phyloP scores from a whole-genome alignment of 805 yeast species.

The Myxozyma monticola region DNA sequence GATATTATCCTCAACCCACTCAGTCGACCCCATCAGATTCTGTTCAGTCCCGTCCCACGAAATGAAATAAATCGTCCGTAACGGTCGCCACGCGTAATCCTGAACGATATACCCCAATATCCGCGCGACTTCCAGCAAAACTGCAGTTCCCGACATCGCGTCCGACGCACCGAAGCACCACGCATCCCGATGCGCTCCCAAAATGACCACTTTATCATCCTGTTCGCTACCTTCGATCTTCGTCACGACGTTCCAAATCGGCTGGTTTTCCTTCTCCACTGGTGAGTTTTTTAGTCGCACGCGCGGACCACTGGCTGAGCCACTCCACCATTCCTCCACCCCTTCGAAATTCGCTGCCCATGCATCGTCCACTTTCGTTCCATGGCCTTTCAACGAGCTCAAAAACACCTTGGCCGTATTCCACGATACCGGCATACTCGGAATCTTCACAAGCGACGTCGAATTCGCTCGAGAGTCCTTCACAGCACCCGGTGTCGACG shows the following conservation, averaged over 20 bases:
- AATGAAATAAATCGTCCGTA: slow-evolving; percentile 64
- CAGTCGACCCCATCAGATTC: slow-evolving; percentile 74
- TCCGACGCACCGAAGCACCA: slow-evolving; percentile 84
- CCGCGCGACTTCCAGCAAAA: slow-evolving; percentile 61
- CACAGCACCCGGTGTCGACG: slow-evolving; percentile 47
- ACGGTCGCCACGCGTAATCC: slow-evolving; percentile 67
- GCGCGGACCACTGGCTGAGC: slow-evolving; percentile 13
- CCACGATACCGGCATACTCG: slow-evolving; percentile 76
- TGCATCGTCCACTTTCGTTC: slow-evolving; percentile 36
- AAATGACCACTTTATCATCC: slow-evolving; percentile 52
- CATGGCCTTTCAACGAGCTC: slow-evolving; percentile 41
- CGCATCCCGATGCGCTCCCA: slow-evolving; percentile 80
- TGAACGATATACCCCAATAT: slow-evolving; percentile 51
- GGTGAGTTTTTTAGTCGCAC: slow-evolving; percentile 14
- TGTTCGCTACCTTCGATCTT: slow-evolving; percentile 51
- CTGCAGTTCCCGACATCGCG: slow-evolving; percentile 74
- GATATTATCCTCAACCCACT: slow-evolving; percentile 65
- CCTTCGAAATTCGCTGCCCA: slow-evolving; percentile 19
- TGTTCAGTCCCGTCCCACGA: slow-evolving; percentile 83
- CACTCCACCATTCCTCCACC: slow-evolving; percentile 39
- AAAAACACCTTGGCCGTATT: slow-evolving; percentile 58
- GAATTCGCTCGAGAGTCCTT: slow-evolving; percentile 44
- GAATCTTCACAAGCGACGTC: slow-evolving; percentile 62
- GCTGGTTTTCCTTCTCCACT: slow-evolving; percentile 62
- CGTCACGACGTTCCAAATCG: slow-evolving; percentile 65